These are phyloP conservation scores for Populus hybrid DNA, from an alignment of 441 rosid species.

Conservation along the genomic window DNA sequence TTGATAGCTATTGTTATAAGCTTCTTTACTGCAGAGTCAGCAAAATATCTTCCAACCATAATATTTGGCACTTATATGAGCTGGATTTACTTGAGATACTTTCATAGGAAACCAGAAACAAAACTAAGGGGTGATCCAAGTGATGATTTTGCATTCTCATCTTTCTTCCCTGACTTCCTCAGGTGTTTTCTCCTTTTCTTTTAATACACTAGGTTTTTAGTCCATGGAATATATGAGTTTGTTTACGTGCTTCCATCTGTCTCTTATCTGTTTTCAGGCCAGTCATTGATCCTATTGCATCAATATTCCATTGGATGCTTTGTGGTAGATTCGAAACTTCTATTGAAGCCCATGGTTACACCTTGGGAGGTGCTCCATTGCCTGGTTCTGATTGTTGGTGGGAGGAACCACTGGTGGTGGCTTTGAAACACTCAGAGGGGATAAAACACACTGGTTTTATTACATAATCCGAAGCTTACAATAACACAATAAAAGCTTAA, in stretches of 20 bases:
- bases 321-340: slow-evolving; percentile 67
- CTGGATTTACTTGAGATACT: slow-evolving; percentile 91
- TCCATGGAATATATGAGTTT: slow-evolving; percentile 2
- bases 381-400: slow-evolving; percentile 97
- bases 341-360: slow-evolving; percentile 44
- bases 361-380: slow-evolving; percentile 61
- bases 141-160: slow-evolving; percentile 88
- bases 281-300: slow-evolving; percentile 69
- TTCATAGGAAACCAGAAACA: slow-evolving; percentile 82
- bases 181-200: slow-evolving; percentile 41
- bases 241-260: neutral
- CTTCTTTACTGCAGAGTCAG: slow-evolving; percentile 71
- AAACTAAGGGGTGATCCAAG: slow-evolving; percentile 91
- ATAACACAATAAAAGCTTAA: no score
- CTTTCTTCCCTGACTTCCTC: slow-evolving; percentile 86
- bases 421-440: no score
- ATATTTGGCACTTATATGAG: slow-evolving; percentile 86
- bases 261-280: slow-evolving; percentile 46
- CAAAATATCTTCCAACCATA: slow-evolving; percentile 77
- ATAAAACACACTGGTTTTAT: no score
- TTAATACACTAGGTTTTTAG: neutral
- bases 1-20: slow-evolving; percentile 61
- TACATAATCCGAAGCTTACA: no score
- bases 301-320: slow-evolving; percentile 69
- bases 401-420: no score